phyloP scores from a whole-genome alignment of 2,329 filamentous ascomycete species.

The Ceratocystis alfenasii region DNA sequence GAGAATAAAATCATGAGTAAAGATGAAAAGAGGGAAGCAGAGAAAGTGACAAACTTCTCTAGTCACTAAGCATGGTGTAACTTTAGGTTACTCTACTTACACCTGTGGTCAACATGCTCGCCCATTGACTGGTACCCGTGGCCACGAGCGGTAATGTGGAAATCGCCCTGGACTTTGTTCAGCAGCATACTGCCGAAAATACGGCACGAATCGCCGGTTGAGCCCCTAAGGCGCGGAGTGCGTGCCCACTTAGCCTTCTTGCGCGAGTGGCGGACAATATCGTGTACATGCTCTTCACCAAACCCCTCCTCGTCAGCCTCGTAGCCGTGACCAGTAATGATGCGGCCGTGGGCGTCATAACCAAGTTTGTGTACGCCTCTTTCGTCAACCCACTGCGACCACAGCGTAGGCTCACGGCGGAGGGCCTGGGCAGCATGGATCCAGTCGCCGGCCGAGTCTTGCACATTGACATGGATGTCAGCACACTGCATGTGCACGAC shows the following conservation, averaged over 20 bases:
- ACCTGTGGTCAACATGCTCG: slow-evolving; percentile 65
- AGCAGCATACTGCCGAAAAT: slow-evolving; percentile 81
- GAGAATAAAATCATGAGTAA: slow-evolving; percentile 19
- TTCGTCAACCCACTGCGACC: slow-evolving; percentile 67
- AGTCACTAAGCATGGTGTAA: too few species aligned
- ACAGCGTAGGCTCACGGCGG: slow-evolving; percentile 63
- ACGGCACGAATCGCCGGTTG: slow-evolving; percentile 60
- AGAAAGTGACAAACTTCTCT: slow-evolving; percentile 23
- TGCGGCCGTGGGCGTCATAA: slow-evolving; percentile 41
- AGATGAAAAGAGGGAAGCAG: not conserved
- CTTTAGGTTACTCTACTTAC: slow-evolving; percentile 38
- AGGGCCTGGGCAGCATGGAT: slow-evolving; percentile 71
- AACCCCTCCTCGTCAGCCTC: slow-evolving; percentile 55
- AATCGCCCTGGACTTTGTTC: slow-evolving; percentile 96
- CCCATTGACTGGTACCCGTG: slow-evolving; percentile 81
- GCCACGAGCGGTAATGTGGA: slow-evolving; percentile 89
- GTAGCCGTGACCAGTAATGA: slow-evolving; percentile 43
- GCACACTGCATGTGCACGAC: slow-evolving; percentile 79
- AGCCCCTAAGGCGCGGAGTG: slow-evolving; percentile 55
- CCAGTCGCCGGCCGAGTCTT: slow-evolving; percentile 85
- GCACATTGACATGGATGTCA: slow-evolving; percentile 90
- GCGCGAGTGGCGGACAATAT: slow-evolving; percentile 64
- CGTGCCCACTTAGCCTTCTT: slow-evolving; percentile 57
- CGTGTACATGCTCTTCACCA: slow-evolving; percentile 75
- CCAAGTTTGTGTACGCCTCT: slow-evolving; percentile 53